Evolutionary conservation across 345 rosid genomes (phyloP).

Genomic region (Sapria himalayana): DNA sequence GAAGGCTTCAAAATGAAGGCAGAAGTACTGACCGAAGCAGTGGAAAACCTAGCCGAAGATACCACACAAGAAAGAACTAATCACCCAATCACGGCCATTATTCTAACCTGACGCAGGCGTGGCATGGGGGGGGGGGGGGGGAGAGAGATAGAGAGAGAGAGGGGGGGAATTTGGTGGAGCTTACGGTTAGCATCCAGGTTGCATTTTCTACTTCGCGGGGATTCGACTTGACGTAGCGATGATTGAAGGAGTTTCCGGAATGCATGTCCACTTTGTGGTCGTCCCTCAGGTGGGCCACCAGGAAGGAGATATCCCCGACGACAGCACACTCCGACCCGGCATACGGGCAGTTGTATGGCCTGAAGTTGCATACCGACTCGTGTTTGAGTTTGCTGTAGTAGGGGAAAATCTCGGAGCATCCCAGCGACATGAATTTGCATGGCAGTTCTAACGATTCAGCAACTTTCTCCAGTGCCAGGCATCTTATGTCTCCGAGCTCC

Average conservation of each 20-base stretch:
- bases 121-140: neutral
- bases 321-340: conserved; percentile 87
- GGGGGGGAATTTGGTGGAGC: conserved; percentile 8
- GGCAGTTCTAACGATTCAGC: conserved; percentile 88
- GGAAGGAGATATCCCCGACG: conserved; percentile 63
- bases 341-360: conserved; percentile 82
- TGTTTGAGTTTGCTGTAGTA: conserved; percentile 90
- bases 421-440: conserved; percentile 56
- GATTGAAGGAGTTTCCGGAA: conserved; percentile 88
- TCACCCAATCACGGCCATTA: neutral
- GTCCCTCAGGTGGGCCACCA: conserved; percentile 77
- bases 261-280: conserved; percentile 98
- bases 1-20: conserved; percentile 95
- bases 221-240: conserved; percentile 91
- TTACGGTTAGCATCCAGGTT: conserved; percentile 92
- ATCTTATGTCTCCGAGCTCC: conserved; percentile 95
- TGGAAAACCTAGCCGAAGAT: conserved; percentile 43
- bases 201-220: conserved; percentile 98
- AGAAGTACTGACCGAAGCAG: conserved; percentile 86
- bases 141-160: neutral
- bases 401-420: conserved; percentile 86
- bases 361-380: conserved; percentile 65
- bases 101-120: neutral
- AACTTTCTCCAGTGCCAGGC: conserved; percentile 81
- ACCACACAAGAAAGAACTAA: conserved; percentile 2